These are phyloP conservation scores for Echinosophora koreensis DNA, from an alignment of 306 rosid species.

Conservation along the genomic window DNA sequence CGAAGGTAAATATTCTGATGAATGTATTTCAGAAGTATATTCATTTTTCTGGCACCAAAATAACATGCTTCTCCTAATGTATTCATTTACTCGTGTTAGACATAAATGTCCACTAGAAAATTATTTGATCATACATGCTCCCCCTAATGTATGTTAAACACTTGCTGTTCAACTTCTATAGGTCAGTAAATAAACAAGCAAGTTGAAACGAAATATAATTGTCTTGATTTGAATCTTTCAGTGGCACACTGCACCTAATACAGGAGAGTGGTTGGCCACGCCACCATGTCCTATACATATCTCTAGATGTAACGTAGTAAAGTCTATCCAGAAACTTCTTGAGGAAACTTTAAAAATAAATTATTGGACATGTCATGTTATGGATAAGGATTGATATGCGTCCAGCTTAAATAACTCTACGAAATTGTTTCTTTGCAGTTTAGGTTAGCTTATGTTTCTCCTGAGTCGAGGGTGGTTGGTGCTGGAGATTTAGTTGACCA, in stretches of 20 bases:
- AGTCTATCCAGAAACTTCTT: no score
- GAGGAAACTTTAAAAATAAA: no score
- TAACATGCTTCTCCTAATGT: neutral
- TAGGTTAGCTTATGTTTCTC: conserved; percentile 86
- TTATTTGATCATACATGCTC: conserved; percentile 3
- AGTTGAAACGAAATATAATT: no score
- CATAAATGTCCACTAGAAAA: conserved; percentile 12
- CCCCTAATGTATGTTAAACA: neutral
- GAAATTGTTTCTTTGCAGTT: conserved; percentile 61
- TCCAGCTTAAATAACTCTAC: conserved; percentile 23
- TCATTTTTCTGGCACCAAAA: neutral
- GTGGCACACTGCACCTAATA: no score
- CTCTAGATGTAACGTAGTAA: no score
- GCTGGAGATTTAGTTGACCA: conserved; percentile 90
- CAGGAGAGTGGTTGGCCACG: no score
- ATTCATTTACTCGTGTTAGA: neutral
- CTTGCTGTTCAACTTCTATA: conserved; percentile 4
- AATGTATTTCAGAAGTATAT: conserved; percentile 6
- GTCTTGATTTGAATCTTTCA: no score
- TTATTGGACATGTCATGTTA: neutral
- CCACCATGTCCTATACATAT: no score
- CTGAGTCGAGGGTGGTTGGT: conserved; percentile 80
- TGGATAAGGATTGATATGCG: neutral
- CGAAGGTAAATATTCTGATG: conserved; percentile 9
- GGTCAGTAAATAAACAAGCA: neutral